Evolutionary conservation across 306 rosid genomes (phyloP).

Genomic region (Trifolium fragiferum): DNA sequence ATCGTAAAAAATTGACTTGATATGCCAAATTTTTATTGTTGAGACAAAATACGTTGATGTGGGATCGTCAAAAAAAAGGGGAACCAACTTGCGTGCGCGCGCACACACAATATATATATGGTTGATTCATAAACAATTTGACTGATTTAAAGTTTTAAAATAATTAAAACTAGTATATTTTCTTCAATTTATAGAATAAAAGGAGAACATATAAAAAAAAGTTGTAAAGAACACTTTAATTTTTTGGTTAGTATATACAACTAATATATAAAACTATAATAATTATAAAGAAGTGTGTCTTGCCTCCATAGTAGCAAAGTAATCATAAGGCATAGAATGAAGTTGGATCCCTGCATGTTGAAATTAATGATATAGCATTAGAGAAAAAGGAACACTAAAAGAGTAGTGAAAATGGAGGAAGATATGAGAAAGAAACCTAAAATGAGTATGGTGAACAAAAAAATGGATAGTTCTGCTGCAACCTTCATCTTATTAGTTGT

Average conservation of each 20-base stretch:
- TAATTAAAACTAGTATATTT: not conserved
- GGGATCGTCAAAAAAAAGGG: too few relatives aligned
- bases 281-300: constrained; percentile 9
- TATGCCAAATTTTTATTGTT: too few relatives aligned
- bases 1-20: too few relatives aligned
- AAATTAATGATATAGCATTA: constrained; percentile 4
- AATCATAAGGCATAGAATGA: constrained; percentile 58
- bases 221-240: too few relatives aligned
- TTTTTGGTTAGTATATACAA: not conserved
- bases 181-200: too few relatives aligned
- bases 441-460: not conserved
- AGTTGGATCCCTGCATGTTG: constrained; percentile 55
- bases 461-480: not conserved
- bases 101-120: too few relatives aligned
- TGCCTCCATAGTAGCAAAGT: constrained; percentile 70
- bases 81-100: too few relatives aligned
- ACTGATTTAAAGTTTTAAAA: not conserved
- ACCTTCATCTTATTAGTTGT: not conserved
- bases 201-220: too few relatives aligned
- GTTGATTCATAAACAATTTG: not conserved
- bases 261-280: not conserved
- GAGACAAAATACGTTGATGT: too few relatives aligned
- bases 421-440: not conserved
- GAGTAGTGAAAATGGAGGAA: not conserved
- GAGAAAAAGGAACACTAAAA: not conserved